phyloP scores from a whole-genome alignment of 176 grass and related monocot species.

The Secale cereale region DNA sequence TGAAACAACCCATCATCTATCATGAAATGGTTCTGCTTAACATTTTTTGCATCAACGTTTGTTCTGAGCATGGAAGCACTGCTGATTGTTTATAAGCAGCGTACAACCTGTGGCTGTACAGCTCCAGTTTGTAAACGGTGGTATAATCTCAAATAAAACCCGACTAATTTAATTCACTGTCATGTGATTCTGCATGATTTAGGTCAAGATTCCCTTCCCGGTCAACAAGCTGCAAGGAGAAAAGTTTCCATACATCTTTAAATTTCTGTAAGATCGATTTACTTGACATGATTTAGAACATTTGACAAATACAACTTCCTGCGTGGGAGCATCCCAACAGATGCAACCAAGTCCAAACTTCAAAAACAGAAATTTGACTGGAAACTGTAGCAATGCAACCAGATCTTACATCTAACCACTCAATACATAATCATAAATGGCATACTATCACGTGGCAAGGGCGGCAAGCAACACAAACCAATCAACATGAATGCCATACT shows the following conservation, averaged over 20 bases:
- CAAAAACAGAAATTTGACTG: not conserved
- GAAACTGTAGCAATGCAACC: slow-evolving; percentile 2
- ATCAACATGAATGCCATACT: not conserved
- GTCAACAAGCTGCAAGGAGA: not conserved
- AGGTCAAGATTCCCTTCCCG: not conserved
- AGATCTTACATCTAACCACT: not conserved
- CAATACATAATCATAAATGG: not conserved
- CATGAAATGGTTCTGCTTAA: not conserved
- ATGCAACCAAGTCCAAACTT: not conserved
- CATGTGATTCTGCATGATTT: not conserved
- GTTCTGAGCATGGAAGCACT: not conserved
- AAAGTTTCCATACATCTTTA: not conserved
- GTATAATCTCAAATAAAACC: not conserved
- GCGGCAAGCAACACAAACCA: not conserved
- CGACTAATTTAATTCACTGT: not conserved
- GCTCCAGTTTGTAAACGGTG: not conserved
- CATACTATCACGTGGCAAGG: not conserved
- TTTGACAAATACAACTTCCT: not conserved
- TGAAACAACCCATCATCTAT: not conserved
- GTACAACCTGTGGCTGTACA: not conserved
- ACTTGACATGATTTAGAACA: not conserved
- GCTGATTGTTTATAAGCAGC: not conserved
- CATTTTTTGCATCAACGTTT: not conserved
- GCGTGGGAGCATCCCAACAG: not conserved
- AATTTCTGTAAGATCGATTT: not conserved